Percentiles rank a stretch among this genome's conserved stretches.
These are phyloP conservation scores for Lolium rigidum DNA, from an alignment of 176 grass and related monocot species.

Conservation along the genomic window DNA sequence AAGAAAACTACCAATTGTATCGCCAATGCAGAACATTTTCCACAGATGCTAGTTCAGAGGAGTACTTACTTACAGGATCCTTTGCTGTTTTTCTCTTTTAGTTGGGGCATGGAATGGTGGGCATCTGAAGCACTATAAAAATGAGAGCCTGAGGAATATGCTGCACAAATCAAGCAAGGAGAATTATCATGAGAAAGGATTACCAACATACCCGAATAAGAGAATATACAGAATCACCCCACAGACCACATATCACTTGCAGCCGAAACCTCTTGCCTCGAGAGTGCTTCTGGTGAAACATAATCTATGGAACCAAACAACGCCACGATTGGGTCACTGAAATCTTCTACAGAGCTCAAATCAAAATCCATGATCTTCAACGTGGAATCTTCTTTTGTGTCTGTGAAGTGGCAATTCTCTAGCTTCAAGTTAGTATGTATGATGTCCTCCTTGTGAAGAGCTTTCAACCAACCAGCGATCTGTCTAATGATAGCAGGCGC, in stretches of 20 bases:
- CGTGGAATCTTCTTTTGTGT: conserved; percentile 41
- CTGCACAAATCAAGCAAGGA: conserved; percentile 20
- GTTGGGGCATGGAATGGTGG: conserved; percentile 66
- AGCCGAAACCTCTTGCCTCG: conserved; percentile 57
- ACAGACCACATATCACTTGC: conserved; percentile 82
- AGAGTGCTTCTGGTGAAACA: conserved; percentile 70
- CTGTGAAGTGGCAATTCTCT: conserved; percentile 66
- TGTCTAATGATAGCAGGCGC: conserved; percentile 48
- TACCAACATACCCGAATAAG: conserved; percentile 64
- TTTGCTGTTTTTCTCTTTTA: conserved; percentile 68
- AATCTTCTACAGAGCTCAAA: conserved; percentile 66
- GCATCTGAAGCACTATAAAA: conserved; percentile 48
- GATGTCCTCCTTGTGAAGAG: conserved; percentile 61
- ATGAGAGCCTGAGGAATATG: background rate
- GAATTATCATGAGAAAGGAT: conserved; percentile 21
- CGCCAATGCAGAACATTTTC: too few relatives aligned
- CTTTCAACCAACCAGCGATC: conserved; percentile 54
- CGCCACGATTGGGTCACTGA: conserved; percentile 60
- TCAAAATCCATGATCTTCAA: conserved; percentile 83
- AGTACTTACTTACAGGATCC: conserved; percentile 62
- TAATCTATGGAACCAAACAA: conserved; percentile 76
- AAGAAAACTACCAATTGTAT: too few relatives aligned
- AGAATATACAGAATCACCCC: conserved; percentile 73
- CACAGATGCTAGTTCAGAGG: background rate
- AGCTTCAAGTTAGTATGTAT: conserved; percentile 70